A percentile compares a stretch with the other conserved stretches of the same genome.
Evolutionary conservation across 768 basidiomycete genomes (phyloP).

Genomic region (Leucogyrophana mollusca): DNA sequence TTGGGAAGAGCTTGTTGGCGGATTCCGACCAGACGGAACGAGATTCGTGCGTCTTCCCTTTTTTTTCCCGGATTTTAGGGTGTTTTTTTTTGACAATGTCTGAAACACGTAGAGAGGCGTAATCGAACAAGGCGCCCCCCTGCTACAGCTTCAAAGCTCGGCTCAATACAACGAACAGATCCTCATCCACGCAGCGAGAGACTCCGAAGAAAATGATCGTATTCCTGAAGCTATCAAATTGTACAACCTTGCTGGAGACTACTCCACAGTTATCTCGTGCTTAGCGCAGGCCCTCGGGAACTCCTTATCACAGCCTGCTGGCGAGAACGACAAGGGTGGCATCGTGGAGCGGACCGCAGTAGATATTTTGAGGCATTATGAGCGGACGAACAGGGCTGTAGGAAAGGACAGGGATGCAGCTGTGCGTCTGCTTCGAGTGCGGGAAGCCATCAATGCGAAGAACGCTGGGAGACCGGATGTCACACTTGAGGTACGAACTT

Average conservation of each 20-base stretch:
- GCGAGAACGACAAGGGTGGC: constrained; percentile 57
- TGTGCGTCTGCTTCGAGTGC: constrained; percentile 70
- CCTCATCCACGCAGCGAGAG: constrained; percentile 76
- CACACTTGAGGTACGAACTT: constrained; percentile 66
- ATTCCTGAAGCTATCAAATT: constrained; percentile 90
- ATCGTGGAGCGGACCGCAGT: constrained; percentile 71
- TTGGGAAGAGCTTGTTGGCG: constrained; percentile 96
- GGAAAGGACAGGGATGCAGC: constrained; percentile 76
- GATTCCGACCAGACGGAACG: constrained; percentile 86
- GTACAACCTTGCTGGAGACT: constrained; percentile 93
- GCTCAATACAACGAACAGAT: constrained; percentile 79
- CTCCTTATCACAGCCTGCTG: constrained; percentile 63
- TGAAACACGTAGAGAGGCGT: constrained; percentile 62
- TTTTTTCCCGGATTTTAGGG: neutral
- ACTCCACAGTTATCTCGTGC: constrained; percentile 81
- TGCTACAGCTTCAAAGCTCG: constrained; percentile 69
- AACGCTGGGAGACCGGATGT: constrained; percentile 68
- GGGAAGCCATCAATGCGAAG: constrained; percentile 80
- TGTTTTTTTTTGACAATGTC: constrained; percentile 5
- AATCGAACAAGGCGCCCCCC: constrained; percentile 77
- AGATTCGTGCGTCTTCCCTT: constrained; percentile 61
- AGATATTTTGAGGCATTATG: constrained; percentile 80
- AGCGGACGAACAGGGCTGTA: constrained; percentile 68
- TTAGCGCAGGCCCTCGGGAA: constrained; percentile 87
- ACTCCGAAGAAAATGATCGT: constrained; percentile 82